A percentile compares a stretch with the other conserved stretches of the same genome.
Conservation (phyloP, 495 filamentous ascomycete species). For the Tuber umbilicatum region DNA sequence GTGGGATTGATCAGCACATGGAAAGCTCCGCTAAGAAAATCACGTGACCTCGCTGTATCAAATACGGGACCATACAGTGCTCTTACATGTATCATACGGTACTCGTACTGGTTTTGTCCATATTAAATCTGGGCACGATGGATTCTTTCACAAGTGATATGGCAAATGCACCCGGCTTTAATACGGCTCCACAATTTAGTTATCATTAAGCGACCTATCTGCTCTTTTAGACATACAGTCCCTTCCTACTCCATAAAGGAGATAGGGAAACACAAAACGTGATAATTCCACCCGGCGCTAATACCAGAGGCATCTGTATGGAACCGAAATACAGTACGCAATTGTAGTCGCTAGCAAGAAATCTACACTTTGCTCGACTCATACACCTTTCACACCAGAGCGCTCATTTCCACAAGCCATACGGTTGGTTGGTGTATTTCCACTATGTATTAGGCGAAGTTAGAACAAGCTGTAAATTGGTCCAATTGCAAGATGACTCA, state of each 20-base stretch:
- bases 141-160: neutral
- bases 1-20: slow-evolving; percentile 34
- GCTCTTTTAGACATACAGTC: neutral
- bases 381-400: slow-evolving; percentile 1
- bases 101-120: neutral
- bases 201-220: neutral
- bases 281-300: neutral
- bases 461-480: neutral
- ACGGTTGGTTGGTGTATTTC: slow-evolving; percentile 63
- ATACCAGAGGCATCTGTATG: neutral
- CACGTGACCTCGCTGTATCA: neutral
- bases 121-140: neutral
- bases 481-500: slow-evolving; percentile 15
- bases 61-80: neutral
- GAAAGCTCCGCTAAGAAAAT: slow-evolving; percentile 15
- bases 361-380: slow-evolving; percentile 3
- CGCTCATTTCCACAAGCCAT: slow-evolving; percentile 56
- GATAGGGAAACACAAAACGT: neutral
- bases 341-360: neutral
- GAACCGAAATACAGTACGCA: neutral
- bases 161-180: neutral
- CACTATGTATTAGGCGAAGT: slow-evolving; percentile 43
- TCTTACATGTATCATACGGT: no score
- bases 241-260: neutral
- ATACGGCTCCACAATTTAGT: neutral